Base-by-base conservation (phyloP, 2,329 filamentous ascomycete species). In the Colletotrichum orbiculare region DNA sequence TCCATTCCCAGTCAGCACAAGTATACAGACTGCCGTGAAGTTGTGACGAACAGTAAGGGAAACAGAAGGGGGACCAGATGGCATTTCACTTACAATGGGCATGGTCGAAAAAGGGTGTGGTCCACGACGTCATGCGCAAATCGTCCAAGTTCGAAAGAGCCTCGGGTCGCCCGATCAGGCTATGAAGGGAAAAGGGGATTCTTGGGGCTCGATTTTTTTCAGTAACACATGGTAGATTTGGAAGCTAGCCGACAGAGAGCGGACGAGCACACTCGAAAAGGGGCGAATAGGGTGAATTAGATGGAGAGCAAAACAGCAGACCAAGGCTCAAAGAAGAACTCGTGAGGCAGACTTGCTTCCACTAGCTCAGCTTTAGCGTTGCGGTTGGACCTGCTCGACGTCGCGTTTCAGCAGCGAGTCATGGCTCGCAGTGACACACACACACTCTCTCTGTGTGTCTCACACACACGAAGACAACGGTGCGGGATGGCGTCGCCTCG, bases 401-500 rank as follows among this genome's bases (percentile, higher is more conserved):
- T 66, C 42, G 52, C 37, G 63, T 66, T 66, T 66, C 63, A 63
- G 42, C 34, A 56, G 47, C 63, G 58, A 66, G 63, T 66, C 63
- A 64, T 45, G 43, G 56, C 48, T 37, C 58, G 50, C 46, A 47
- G 45, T 47, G 15, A 48, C 39, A 42, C 39, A 11, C 39, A 11
- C 13, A 42, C 39, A 2, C 46, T 33, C 46, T 33, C 46, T 12
- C 46, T 34, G 4, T 13, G 34, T 25, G 25, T 25, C 13, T n/a
- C 46, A 34, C 45, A 47, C 45, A 39, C 47, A 45, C 35, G 15
- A 41, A 38, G 46, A 25, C 25, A 62, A 50, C 45, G 48, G 60
- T 54, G 55, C 60, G 54, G 25, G 48, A 53, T 54, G 60, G 54
- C 54, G 60, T 59, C 17, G 50, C 46, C 45, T 52, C 52, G 15